Evolutionary conservation across 345 rosid species (phyloP).

Genomic region (Carallia brachiata): DNA sequence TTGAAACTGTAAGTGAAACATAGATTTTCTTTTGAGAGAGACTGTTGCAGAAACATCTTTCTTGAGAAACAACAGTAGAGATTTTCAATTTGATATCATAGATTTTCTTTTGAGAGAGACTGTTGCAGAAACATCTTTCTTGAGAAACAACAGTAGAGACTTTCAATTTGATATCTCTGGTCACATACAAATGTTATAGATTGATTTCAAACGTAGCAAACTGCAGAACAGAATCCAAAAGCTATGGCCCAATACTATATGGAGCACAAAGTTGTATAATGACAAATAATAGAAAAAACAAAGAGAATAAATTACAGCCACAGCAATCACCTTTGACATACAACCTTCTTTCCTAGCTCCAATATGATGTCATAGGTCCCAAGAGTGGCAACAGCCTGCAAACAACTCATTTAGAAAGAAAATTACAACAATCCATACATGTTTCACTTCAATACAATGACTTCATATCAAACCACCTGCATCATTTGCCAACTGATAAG

Average conservation of each 20-base stretch:
- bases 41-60: neutral
- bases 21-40: neutral
- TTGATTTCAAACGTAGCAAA: no score
- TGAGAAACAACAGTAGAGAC: neutral
- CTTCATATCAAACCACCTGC: neutral
- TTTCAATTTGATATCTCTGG: neutral
- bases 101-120: neutral
- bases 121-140: neutral
- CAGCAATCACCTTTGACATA: conserved; percentile 70
- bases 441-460: neutral
- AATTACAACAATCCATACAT: neutral
- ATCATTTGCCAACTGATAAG: neutral
- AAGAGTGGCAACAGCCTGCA: conserved; percentile 79
- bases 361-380: conserved; percentile 87
- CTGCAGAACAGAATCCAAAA: no score
- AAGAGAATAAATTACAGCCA: neutral
- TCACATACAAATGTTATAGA: neutral
- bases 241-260: no score
- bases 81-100: neutral
- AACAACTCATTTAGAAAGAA: conserved; percentile 3
- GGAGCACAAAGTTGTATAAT: neutral
- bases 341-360: conserved; percentile 87
- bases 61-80: neutral
- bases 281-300: no score
- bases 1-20: neutral